Percentiles rank a stretch among this genome's conserved stretches.
Conservation (phyloP, 768 basidiomycete species). For the Pleurotus salmoneostramineus region DNA sequence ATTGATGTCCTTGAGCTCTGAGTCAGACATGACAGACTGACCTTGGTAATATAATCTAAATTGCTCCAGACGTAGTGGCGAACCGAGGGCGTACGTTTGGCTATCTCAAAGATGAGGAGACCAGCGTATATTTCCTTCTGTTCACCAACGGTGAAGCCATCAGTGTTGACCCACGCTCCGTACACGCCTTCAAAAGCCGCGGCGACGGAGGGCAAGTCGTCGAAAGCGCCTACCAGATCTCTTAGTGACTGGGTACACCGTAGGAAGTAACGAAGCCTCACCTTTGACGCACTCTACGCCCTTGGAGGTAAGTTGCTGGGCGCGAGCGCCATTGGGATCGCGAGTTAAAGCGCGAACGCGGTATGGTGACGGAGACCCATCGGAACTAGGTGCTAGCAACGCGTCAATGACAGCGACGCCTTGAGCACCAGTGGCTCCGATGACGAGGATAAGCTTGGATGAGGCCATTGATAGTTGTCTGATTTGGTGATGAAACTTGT, state of each 20-base stretch:
- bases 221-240: slow-evolving; percentile 24
- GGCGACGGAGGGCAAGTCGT: slow-evolving; percentile 24
- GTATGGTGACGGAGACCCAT: slow-evolving; percentile 38
- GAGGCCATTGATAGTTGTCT: not conserved
- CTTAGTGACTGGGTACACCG: not conserved
- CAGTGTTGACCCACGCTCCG: slow-evolving; percentile 37
- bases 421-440: slow-evolving; percentile 45
- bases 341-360: slow-evolving; percentile 38
- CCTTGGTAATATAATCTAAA: slow-evolving; percentile 37
- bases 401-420: slow-evolving; percentile 34
- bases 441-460: slow-evolving; percentile 35
- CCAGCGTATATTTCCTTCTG: slow-evolving; percentile 34
- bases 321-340: slow-evolving; percentile 25
- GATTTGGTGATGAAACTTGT: no score
- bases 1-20: not conserved
- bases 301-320: slow-evolving; percentile 26
- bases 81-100: slow-evolving; percentile 25
- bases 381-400: slow-evolving; percentile 26
- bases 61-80: slow-evolving; percentile 39
- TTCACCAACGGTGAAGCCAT: slow-evolving; percentile 37
- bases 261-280: slow-evolving; percentile 6
- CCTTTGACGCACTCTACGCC: slow-evolving; percentile 37
- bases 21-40: slow-evolving; percentile 7
- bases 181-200: slow-evolving; percentile 30
- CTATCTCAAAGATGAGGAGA: slow-evolving; percentile 37